Conservation (phyloP, 805 yeast genomes). For the Metschnikowia hibisci region DNA sequence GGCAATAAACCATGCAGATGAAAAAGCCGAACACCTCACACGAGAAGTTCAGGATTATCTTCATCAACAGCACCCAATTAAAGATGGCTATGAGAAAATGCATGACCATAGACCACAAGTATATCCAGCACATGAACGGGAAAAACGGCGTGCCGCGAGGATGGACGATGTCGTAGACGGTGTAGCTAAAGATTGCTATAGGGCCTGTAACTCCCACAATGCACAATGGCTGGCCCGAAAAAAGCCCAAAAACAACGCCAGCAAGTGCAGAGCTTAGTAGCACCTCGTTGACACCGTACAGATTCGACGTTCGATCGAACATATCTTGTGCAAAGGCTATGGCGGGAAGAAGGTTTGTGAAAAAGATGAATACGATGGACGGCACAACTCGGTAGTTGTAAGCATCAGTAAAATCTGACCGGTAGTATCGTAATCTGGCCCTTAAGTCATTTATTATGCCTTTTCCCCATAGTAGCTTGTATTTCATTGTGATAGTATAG, state of each 20-base stretch:
- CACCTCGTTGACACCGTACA: slow-evolving; percentile 91
- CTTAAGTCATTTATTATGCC: slow-evolving; percentile 55
- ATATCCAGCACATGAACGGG: slow-evolving; percentile 95
- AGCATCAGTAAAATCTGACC: slow-evolving; percentile 79
- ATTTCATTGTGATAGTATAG: not conserved
- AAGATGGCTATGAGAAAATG: slow-evolving; percentile 69
- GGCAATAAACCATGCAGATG: slow-evolving; percentile 81
- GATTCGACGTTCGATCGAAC: slow-evolving; percentile 84
- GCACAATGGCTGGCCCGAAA: slow-evolving; percentile 88
- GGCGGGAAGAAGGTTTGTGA: slow-evolving; percentile 89
- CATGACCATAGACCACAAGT: slow-evolving; percentile 83
- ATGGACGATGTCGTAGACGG: slow-evolving; percentile 68
- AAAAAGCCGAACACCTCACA: slow-evolving; percentile 94
- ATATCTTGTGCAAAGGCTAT: slow-evolving; percentile 95
- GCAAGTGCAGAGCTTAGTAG: slow-evolving; percentile 80
- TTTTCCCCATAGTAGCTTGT: slow-evolving; percentile 25
- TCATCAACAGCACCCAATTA: slow-evolving; percentile 64
- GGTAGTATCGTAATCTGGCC: slow-evolving; percentile 60
- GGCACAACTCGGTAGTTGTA: slow-evolving; percentile 86
- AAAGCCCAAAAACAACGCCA: slow-evolving; percentile 80
- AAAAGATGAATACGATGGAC: slow-evolving; percentile 73
- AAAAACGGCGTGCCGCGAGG: slow-evolving; percentile 60
- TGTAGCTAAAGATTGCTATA: slow-evolving; percentile 84
- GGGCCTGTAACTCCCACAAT: slow-evolving; percentile 99
- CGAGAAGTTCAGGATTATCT: slow-evolving; percentile 72